A percentile compares a stretch with the other conserved stretches of the same genome.
phyloP scores from a whole-genome alignment of 306 rosid species.

The Luffa aegyptiaca region DNA sequence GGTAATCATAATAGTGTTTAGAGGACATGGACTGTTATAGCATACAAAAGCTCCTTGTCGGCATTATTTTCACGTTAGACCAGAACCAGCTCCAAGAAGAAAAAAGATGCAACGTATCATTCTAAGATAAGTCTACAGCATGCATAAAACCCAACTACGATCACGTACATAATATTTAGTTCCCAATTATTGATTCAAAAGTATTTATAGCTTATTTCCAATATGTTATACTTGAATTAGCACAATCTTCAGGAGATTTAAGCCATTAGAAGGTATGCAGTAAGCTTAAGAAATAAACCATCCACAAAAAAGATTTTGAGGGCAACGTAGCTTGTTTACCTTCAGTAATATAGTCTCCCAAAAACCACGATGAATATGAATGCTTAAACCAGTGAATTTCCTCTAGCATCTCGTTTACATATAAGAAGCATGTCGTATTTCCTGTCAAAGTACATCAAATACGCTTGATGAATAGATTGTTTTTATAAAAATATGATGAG shows the following conservation, averaged over 20 bases:
- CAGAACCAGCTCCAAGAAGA: neutral
- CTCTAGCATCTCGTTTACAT: slow-evolving; percentile 56
- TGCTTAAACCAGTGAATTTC: slow-evolving; percentile 91
- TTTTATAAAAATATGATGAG: neutral
- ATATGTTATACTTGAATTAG: neutral
- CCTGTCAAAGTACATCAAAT: slow-evolving; percentile 28
- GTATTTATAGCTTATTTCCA: neutral
- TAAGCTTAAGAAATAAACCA: slow-evolving; percentile 3
- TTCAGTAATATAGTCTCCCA: slow-evolving; percentile 71
- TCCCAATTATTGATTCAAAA: neutral
- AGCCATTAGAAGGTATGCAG: neutral
- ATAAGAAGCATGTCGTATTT: slow-evolving; percentile 48
- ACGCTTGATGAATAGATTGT: neutral
- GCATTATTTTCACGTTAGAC: neutral
- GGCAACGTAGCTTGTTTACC: slow-evolving; percentile 25
- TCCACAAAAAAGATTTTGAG: neutral
- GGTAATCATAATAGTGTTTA: neutral
- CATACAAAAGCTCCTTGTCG: neutral
- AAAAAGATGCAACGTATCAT: neutral
- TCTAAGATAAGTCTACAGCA: neutral
- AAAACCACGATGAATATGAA: slow-evolving; percentile 74
- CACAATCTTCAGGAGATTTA: neutral
- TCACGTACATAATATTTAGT: neutral
- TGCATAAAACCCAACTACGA: neutral
- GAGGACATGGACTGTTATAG: neutral